Conservation (phyloP, 306 rosid species). For the Trifolium dubium region DNA sequence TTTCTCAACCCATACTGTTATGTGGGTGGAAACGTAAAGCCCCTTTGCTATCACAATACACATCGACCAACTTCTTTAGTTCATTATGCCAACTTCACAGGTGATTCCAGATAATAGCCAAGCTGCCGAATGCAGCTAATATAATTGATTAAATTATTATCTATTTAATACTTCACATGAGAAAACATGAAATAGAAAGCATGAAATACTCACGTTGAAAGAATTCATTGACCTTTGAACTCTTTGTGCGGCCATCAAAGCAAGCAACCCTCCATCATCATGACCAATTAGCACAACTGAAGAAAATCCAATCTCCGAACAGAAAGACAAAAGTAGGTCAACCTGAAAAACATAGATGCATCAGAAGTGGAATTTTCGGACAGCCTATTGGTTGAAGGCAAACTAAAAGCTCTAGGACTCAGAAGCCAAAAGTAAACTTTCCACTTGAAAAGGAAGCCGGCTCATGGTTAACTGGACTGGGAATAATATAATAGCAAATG, state of each 20-base stretch:
- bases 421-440: no score
- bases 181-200: no score
- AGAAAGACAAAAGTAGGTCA: slow-evolving; percentile 89
- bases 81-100: slow-evolving; percentile 14
- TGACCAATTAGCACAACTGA: slow-evolving; percentile 94
- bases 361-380: slow-evolving; percentile 20
- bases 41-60: slow-evolving; percentile 19
- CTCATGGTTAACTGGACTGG: background rate
- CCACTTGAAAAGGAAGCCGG: slow-evolving; percentile 6
- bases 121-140: slow-evolving; percentile 16
- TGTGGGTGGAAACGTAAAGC: slow-evolving; percentile 5
- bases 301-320: slow-evolving; percentile 92
- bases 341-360: slow-evolving; percentile 61
- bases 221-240: slow-evolving; percentile 69
- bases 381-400: slow-evolving; percentile 9
- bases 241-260: slow-evolving; percentile 83
- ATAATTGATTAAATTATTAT: slow-evolving; percentile 24
- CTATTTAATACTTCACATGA: background rate
- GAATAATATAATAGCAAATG: slow-evolving; percentile 1
- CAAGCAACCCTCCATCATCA: slow-evolving; percentile 97
- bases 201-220: slow-evolving; percentile 66
- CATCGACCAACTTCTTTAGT: slow-evolving; percentile 22
- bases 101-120: slow-evolving; percentile 29
- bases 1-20: background rate
- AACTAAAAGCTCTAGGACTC: slow-evolving; percentile 11